Conservation (phyloP, 1,284 basidiomycete genomes). For the Ustilago trichophora region DNA sequence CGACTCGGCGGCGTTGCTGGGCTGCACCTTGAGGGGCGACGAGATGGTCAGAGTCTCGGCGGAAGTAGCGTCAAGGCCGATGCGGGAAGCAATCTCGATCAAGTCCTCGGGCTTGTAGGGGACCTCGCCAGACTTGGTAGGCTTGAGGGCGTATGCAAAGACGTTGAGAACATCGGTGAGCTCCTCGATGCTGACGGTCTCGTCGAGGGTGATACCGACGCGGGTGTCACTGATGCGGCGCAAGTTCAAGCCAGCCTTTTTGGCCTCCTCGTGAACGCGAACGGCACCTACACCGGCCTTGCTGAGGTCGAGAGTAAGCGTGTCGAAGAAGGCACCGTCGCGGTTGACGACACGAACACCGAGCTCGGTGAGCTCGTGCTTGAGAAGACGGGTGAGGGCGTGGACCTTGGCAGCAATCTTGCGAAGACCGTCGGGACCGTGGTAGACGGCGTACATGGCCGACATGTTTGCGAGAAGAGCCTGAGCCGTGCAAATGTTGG, state of each 20-base stretch:
- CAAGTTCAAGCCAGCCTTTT: slow-evolving; percentile 81
- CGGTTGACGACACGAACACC: slow-evolving; percentile 74
- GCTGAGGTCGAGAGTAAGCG: slow-evolving; percentile 83
- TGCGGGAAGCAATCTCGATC: slow-evolving; percentile 39
- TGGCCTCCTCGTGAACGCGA: slow-evolving; percentile 77
- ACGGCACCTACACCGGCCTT: slow-evolving; percentile 73
- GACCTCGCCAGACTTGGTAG: slow-evolving; percentile 64
- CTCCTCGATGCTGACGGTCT: slow-evolving; percentile 76
- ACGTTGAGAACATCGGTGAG: slow-evolving; percentile 81
- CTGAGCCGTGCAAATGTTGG: slow-evolving; percentile 66
- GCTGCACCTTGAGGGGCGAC: slow-evolving; percentile 26
- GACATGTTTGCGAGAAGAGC: slow-evolving; percentile 65
- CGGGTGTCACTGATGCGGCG: slow-evolving; percentile 79
- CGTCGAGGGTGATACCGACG: slow-evolving; percentile 91
- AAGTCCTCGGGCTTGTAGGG: slow-evolving; percentile 57
- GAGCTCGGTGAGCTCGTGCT: slow-evolving; percentile 74
- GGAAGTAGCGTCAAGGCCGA: slow-evolving; percentile 47
- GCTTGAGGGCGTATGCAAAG: slow-evolving; percentile 72
- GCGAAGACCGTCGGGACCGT: slow-evolving; percentile 86
- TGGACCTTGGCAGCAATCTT: slow-evolving; percentile 91
- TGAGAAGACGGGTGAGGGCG: slow-evolving; percentile 83
- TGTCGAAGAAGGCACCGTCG: slow-evolving; percentile 83
- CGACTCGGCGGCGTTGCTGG: slow-evolving; percentile 17
- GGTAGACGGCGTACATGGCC: slow-evolving; percentile 78
- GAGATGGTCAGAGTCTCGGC: slow-evolving; percentile 53